A percentile compares a stretch with the other conserved stretches of the same genome.
phyloP scores from a whole-genome alignment of 805 yeast species.

The Scheffersomyces ergatensis region DNA sequence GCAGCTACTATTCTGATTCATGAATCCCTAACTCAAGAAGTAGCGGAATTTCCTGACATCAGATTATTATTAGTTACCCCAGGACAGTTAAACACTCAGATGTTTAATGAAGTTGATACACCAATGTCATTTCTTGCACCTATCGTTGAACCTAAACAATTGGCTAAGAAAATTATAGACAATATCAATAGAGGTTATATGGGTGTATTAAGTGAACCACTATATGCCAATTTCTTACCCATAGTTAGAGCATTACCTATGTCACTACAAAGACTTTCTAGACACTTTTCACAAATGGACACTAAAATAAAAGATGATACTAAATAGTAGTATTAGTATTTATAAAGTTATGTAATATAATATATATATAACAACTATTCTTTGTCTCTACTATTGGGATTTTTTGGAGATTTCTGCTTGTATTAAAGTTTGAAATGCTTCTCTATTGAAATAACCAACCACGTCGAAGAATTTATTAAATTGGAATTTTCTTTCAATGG shows the following conservation, averaged over 20 bases:
- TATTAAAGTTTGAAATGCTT: conserved; percentile 11
- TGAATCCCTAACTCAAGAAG: conserved; percentile 45
- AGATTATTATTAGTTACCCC: conserved; percentile 42
- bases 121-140: conserved; percentile 48
- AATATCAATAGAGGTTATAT: conserved; percentile 33
- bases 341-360: background rate
- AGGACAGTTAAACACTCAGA: conserved; percentile 48
- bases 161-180: conserved; percentile 34
- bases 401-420: conserved; percentile 9
- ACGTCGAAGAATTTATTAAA: conserved; percentile 45
- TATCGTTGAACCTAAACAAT: conserved; percentile 30
- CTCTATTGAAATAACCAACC: conserved; percentile 34
- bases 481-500: conserved; percentile 19
- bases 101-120: conserved; percentile 48
- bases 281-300: conserved; percentile 39
- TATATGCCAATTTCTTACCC: conserved; percentile 47
- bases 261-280: conserved; percentile 29
- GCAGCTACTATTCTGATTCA: conserved; percentile 43
- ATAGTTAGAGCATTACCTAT: conserved; percentile 41
- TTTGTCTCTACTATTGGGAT: conserved; percentile 8
- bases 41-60: conserved; percentile 18
- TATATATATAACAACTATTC: background rate
- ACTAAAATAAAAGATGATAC: conserved; percentile 21
- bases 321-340: no score
- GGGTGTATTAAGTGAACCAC: conserved; percentile 45